phyloP scores from a whole-genome alignment of 2,329 filamentous ascomycete species.

The Phialocephala sp. region DNA sequence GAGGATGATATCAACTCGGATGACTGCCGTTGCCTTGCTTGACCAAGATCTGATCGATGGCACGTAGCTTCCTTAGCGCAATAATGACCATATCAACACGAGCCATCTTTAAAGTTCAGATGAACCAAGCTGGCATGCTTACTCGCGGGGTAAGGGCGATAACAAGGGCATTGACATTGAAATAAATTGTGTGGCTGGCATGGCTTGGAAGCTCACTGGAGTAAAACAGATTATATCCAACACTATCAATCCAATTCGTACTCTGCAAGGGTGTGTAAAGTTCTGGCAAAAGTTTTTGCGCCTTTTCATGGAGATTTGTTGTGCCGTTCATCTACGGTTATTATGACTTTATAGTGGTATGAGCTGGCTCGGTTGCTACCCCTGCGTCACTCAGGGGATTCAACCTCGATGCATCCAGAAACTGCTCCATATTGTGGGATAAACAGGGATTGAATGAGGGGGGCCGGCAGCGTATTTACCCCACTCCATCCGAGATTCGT shows the following conservation, averaged over 20 bases:
- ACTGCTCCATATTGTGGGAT: not conserved
- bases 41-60: not conserved
- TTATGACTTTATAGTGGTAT: not conserved
- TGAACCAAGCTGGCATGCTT: not conserved
- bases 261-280: not conserved
- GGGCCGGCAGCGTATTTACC: slow-evolving; percentile 8
- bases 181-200: not conserved
- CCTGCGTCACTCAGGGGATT: not conserved
- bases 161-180: not conserved
- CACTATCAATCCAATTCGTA: not conserved
- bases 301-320: not conserved
- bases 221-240: not conserved
- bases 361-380: not conserved
- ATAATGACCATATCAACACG: slow-evolving; percentile 2
- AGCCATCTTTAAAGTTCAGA: not conserved
- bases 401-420: not conserved
- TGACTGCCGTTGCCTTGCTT: not conserved
- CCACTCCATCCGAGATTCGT: slow-evolving; percentile 16
- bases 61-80: not conserved
- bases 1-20: not conserved
- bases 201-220: not conserved
- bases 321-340: not conserved
- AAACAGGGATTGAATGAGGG: slow-evolving; percentile 3
- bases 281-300: not conserved
- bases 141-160: not conserved